phyloP scores from a whole-genome alignment of 225 moss, liverwort and hornwort genomes.

The Lunularia cruciata region DNA sequence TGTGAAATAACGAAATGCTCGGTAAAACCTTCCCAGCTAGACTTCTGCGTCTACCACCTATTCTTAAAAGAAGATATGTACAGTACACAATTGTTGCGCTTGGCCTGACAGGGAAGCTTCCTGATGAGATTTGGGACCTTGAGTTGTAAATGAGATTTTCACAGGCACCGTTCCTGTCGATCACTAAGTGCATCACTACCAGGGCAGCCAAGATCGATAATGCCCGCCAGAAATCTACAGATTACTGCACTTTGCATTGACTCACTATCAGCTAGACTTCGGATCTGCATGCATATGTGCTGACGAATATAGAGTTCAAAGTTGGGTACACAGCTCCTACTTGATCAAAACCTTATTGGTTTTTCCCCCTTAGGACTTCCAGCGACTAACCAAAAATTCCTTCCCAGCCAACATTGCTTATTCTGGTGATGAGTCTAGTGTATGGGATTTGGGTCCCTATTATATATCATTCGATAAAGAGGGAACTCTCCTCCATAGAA shows the following conservation, averaged over 20 bases:
- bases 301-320: neutral
- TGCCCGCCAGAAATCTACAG: neutral
- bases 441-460: neutral
- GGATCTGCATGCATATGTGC: neutral
- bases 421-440: conserved; percentile 4
- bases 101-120: neutral
- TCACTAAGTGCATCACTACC: neutral
- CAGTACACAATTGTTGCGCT: conserved; percentile 13
- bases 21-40: too few relatives aligned
- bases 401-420: neutral
- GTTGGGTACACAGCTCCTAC: neutral
- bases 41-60: neutral
- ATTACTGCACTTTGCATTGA: neutral
- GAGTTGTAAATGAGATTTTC: neutral
- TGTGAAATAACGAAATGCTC: too few relatives aligned
- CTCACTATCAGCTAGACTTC: neutral
- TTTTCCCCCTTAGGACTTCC: neutral
- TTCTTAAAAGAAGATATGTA: conserved; percentile 6
- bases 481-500: neutral
- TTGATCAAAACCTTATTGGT: neutral
- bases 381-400: neutral
- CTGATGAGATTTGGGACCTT: neutral
- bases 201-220: neutral
- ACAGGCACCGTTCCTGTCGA: neutral
- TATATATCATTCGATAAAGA: neutral